Conservation (phyloP, 345 rosid genomes). For the Eucalyptus urophylla region DNA sequence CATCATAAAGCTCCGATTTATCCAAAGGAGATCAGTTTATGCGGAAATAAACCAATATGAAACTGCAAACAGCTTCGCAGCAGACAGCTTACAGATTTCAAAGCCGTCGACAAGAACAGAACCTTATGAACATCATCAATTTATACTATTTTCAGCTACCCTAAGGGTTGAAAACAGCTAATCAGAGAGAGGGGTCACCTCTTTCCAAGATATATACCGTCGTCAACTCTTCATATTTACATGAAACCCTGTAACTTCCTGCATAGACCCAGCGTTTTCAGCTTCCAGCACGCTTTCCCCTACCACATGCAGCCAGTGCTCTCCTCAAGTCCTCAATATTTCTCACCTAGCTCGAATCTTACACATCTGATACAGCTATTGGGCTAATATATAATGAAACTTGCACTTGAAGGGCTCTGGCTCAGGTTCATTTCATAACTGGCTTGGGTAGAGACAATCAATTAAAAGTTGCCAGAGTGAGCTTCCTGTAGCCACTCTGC, state of each 20-base stretch:
- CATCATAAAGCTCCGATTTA: not conserved
- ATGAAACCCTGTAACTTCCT: not conserved
- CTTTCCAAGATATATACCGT: not conserved
- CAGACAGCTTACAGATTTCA: not conserved
- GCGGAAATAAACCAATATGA: not conserved
- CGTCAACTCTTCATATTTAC: not conserved
- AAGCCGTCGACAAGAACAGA: not conserved
- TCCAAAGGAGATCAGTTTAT: not conserved
- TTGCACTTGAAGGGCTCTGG: constrained; percentile 51
- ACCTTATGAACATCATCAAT: not conserved
- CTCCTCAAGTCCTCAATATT: constrained; percentile 57
- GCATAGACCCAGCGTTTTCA: not conserved
- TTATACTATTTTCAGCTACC: not conserved
- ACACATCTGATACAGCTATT: constrained; percentile 39
- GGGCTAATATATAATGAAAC: constrained; percentile 55
- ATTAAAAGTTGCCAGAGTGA: constrained; percentile 82
- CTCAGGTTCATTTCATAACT: constrained; percentile 57
- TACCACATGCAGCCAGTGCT: constrained; percentile 20
- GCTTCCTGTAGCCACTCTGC: constrained; percentile 84
- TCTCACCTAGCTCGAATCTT: constrained; percentile 53
- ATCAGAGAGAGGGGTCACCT: not conserved
- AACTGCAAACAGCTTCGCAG: not conserved
- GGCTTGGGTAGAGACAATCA: constrained; percentile 54
- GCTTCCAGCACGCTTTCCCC: constrained; percentile 22
- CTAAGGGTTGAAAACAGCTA: constrained; percentile 28